Evolutionary conservation across 176 grass and related monocot species (phyloP).

Genomic region (Oryza australiensis): DNA sequence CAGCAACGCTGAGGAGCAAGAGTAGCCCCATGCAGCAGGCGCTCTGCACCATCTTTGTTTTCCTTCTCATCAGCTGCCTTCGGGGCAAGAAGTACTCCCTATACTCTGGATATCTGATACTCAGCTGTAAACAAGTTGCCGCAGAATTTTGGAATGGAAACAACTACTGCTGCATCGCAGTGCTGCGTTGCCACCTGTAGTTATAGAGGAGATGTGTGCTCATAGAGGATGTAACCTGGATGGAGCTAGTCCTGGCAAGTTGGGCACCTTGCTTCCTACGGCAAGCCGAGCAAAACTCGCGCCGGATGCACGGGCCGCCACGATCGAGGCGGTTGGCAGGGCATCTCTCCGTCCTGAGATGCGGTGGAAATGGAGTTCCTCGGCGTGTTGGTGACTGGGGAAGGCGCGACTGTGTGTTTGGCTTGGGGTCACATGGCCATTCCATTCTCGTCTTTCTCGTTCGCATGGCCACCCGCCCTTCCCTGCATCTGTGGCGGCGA

Average conservation of each 20-base stretch:
- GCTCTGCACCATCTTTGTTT: background rate
- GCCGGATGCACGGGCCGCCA: conserved; percentile 29
- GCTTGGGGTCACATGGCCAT: conserved; percentile 20
- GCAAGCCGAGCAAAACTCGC: background rate
- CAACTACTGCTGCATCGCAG: background rate
- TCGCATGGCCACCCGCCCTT: background rate
- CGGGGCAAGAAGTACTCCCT: too few species aligned
- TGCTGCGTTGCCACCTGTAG: background rate
- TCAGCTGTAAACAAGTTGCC: background rate
- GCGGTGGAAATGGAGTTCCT: conserved; percentile 7
- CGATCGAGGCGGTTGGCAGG: conserved; percentile 23
- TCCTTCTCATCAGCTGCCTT: background rate
- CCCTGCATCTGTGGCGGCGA: background rate
- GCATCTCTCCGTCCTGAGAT: conserved; percentile 11
- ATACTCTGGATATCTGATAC: background rate
- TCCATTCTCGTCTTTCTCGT: background rate
- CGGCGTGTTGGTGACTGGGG: conserved; percentile 31
- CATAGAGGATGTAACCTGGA: background rate
- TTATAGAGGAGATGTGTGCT: conserved; percentile 20
- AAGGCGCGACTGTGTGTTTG: background rate
- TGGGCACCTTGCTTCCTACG: conserved; percentile 1
- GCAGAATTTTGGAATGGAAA: background rate
- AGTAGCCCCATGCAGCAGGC: background rate
- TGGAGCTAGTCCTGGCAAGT: background rate
- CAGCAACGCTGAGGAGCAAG: conserved; percentile 27